Evolutionary conservation across 176 grass and related monocot species (phyloP), one percentile per base, ranked within the genome.

Genomic region (Musa acuminata): DNA sequence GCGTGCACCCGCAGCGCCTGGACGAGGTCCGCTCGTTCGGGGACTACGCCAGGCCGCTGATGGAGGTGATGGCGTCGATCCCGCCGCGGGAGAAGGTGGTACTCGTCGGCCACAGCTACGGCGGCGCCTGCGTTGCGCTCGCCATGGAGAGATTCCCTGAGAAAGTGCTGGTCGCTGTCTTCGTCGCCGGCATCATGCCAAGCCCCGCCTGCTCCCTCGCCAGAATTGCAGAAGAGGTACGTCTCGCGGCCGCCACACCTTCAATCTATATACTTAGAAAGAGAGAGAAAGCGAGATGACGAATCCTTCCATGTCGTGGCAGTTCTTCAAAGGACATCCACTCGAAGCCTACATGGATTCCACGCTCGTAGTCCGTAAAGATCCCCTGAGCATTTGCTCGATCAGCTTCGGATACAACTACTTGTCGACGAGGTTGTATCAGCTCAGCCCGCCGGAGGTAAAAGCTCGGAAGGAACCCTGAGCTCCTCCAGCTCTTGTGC

Each of bases 101-200:
- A 8, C 67, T 83, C 57, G 82, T 83, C 23, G 75, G 55, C 17
- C 75, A 83, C 50, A 83, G 82, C 75, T 73, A 35, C 52, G 75
- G 82, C 35, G 75, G 75, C 21, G 12, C 11, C 50, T 10, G 54
- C 0, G 24, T 24, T 48, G 76, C 82, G 2, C 68, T 79, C 14
- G 75, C 74, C 67, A 78, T 78, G 75, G 75, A 83, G 75, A 55
- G 49, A 17, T 83, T 83, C 64, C 75, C 82, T 2, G 29, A 83
- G 57, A 83, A 78, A 49, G 60, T 83, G 9, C n/a, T 51, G 14
- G 75, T 23, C 26, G 75, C 75, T 8, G 67, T 83, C 8, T 83
- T 83, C 29, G 0, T 55, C 8, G 73, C 65, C 8, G 75, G 73
- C 2, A 9, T 53, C 12, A 83, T 83, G 82, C 82, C 75, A 8